phyloP scores from a whole-genome alignment of 305 asterid species.

The Plantago coronopus region DNA sequence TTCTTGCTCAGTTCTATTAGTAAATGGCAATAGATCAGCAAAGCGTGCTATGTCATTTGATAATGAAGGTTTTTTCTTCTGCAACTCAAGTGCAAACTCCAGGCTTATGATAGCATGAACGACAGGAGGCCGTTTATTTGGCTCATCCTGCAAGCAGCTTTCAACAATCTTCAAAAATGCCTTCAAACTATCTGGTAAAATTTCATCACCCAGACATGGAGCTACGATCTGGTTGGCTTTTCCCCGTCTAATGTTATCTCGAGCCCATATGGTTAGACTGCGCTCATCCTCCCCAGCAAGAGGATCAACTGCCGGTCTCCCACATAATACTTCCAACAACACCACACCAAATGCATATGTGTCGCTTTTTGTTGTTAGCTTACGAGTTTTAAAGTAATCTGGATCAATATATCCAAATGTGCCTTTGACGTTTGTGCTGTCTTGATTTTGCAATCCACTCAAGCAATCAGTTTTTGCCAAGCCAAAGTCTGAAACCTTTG shows the following conservation, averaged over 20 bases:
- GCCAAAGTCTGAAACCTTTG: conserved; percentile 48
- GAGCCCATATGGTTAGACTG: conserved; percentile 37
- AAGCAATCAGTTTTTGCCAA: conserved; percentile 27
- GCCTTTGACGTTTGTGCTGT: conserved; percentile 43
- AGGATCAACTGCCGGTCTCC: conserved; percentile 36
- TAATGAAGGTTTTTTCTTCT: conserved; percentile 26
- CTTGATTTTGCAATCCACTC: conserved; percentile 24
- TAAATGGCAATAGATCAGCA: conserved; percentile 9
- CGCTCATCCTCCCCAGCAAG: conserved; percentile 29
- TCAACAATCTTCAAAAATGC: conserved; percentile 27
- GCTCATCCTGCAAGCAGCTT: conserved; percentile 35
- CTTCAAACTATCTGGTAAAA: conserved; percentile 33
- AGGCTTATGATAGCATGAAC: conserved; percentile 31
- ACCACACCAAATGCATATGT: conserved; percentile 50
- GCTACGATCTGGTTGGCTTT: conserved; percentile 33
- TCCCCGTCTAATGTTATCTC: conserved; percentile 32
- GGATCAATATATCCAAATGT: conserved; percentile 44
- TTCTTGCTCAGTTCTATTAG: too few species aligned
- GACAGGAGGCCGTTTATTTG: conserved; percentile 39
- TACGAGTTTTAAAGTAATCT: conserved; percentile 32
- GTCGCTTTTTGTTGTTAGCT: conserved; percentile 37
- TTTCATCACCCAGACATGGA: conserved; percentile 23
- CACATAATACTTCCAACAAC: conserved; percentile 38
- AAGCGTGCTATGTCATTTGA: not conserved
- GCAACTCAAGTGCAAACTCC: conserved; percentile 29